Conservation (phyloP, 78 protist genomes). For the Trichosphaerium sp. region DNA sequence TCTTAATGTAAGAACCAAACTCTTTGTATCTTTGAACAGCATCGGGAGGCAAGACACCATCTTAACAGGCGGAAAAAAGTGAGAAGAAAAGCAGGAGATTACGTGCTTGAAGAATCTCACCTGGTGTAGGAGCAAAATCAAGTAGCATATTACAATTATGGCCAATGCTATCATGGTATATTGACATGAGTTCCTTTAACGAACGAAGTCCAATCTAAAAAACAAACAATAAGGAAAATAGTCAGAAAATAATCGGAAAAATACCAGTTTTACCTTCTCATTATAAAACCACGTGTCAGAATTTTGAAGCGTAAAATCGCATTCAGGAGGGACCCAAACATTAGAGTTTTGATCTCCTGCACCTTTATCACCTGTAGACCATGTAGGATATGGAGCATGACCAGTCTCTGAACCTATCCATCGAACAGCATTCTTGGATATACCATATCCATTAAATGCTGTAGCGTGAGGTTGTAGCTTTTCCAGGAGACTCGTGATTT, state of each 20-base stretch:
- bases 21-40: not conserved
- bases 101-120: no score
- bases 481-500: not conserved
- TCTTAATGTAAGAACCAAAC: not conserved
- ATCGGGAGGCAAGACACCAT: not conserved
- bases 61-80: no score
- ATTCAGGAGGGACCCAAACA: no score
- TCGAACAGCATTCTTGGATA: not conserved
- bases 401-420: constrained; percentile 3
- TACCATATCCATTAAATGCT: not conserved
- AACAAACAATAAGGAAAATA: not conserved
- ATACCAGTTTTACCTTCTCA: no score
- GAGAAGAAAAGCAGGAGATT: no score
- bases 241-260: not conserved
- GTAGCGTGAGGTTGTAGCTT: not conserved
- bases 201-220: not conserved
- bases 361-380: no score
- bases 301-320: no score
- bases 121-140: not conserved
- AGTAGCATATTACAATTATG: not conserved
- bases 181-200: not conserved
- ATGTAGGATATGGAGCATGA: not conserved
- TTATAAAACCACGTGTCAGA: no score
- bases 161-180: not conserved
- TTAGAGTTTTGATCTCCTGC: no score